Percentiles rank a stretch among this genome's conserved stretches.
Conservation (phyloP, 164 flowering plant genomes). For the Tetrastigma voinierianum region DNA sequence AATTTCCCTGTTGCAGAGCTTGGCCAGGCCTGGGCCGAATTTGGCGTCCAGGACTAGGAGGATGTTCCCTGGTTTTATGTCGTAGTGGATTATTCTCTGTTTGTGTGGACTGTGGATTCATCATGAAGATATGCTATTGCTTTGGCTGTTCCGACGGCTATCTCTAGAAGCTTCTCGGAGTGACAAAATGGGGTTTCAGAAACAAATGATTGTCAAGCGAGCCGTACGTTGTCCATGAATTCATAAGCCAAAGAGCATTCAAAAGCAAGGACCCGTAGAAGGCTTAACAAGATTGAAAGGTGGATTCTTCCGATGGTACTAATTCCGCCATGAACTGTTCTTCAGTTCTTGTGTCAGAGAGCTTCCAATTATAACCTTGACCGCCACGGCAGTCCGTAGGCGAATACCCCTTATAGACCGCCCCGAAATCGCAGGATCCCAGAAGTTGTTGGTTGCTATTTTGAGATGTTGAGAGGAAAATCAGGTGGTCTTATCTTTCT, state of each 20-base stretch:
- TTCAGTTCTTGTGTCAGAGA: not conserved
- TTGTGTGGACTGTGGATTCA: too few species aligned
- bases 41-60: too few species aligned
- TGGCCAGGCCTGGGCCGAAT: too few species aligned
- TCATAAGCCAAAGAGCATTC: too few species aligned
- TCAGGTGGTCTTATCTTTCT: conserved; percentile 6
- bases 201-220: conserved; percentile 27
- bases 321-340: conserved; percentile 7
- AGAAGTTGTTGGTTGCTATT: conserved; percentile 3
- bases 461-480: conserved; percentile 10
- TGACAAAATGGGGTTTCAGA: not conserved
- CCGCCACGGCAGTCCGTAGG: conserved; percentile 6
- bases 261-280: too few species aligned
- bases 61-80: conserved; percentile 19
- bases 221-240: conserved; percentile 22
- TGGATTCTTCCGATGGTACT: conserved; percentile 30
- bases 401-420: conserved; percentile 7
- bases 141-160: not conserved
- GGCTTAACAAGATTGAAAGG: conserved; percentile 28
- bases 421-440: too few species aligned
- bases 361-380: conserved; percentile 6
- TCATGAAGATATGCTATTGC: conserved; percentile 19
- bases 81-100: conserved; percentile 29
- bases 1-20: too few species aligned
- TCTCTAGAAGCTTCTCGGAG: conserved; percentile 17